Conservation (phyloP, 2,329 filamentous ascomycete genomes). For the Westerdykella ornata region DNA sequence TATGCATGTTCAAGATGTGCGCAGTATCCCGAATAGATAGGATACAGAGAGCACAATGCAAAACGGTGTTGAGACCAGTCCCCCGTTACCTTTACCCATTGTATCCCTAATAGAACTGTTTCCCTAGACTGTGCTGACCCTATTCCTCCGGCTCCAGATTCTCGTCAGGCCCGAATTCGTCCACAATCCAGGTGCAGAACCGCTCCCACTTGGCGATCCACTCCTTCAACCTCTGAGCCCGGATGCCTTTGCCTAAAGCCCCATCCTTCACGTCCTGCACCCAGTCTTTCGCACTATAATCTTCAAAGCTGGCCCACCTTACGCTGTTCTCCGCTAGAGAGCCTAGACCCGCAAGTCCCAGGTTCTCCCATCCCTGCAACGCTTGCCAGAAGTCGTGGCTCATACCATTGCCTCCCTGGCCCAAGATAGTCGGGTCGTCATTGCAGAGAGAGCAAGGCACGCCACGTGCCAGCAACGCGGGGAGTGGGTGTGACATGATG, state of each 20-base stretch:
- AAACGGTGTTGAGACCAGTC: too few relatives aligned
- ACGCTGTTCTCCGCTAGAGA: conserved; percentile 89
- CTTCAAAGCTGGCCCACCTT: conserved; percentile 82
- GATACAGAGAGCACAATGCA: too few relatives aligned
- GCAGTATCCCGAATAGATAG: too few relatives aligned
- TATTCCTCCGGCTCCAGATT: conserved; percentile 42
- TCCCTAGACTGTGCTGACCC: not conserved
- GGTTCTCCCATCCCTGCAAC: conserved; percentile 83
- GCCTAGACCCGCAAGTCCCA: conserved; percentile 79
- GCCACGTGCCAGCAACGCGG: conserved; percentile 75
- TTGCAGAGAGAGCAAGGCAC: conserved; percentile 81
- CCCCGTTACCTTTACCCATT: too few relatives aligned
- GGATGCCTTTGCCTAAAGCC: conserved; percentile 61
- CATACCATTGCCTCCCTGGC: conserved; percentile 73
- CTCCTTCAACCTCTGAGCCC: conserved; percentile 66
- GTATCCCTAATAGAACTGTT: not conserved
- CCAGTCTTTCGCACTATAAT: conserved; percentile 67
- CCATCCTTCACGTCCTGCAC: conserved; percentile 65
- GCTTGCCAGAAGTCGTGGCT: conserved; percentile 94
- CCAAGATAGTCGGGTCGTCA: conserved; percentile 83
- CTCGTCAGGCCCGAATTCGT: conserved; percentile 58
- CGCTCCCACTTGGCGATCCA: conserved; percentile 80
- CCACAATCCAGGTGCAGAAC: conserved; percentile 85
- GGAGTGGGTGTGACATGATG: conserved; percentile 72
- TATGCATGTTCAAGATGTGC: too few relatives aligned